These are phyloP conservation scores for Recurvomyces mirabilis DNA, from an alignment of 495 filamentous ascomycete species.

Conservation along the genomic window DNA sequence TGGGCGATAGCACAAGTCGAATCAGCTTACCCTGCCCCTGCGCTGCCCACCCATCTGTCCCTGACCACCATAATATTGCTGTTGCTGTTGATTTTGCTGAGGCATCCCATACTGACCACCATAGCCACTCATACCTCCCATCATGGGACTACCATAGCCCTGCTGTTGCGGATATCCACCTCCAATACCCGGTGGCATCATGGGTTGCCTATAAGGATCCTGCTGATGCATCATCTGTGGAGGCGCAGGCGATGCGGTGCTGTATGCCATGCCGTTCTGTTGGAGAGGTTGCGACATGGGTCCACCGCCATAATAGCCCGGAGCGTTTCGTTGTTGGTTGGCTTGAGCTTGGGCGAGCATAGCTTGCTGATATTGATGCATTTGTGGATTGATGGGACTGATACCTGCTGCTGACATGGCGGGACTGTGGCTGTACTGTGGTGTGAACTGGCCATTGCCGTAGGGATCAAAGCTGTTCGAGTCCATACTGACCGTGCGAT, in stretches of 20 bases:
- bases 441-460: constrained; percentile 38
- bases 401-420: constrained; percentile 33
- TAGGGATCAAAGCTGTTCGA: constrained; percentile 42
- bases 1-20: neutral
- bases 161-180: neutral
- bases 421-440: constrained; percentile 39
- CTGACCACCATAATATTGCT: constrained; percentile 1
- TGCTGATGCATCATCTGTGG: constrained; percentile 15
- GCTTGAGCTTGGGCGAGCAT: constrained; percentile 39
- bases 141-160: neutral
- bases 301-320: constrained; percentile 16
- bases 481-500: constrained; percentile 48
- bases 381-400: constrained; percentile 40
- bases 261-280: constrained; percentile 14
- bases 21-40: constrained; percentile 10
- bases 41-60: constrained; percentile 12
- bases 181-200: constrained; percentile 19
- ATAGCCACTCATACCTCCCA: constrained; percentile 3
- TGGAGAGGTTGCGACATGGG: constrained; percentile 1
- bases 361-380: constrained; percentile 49
- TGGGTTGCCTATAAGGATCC: constrained; percentile 6
- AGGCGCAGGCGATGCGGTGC: neutral
- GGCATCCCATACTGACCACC: constrained; percentile 10
- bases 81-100: neutral
- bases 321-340: constrained; percentile 17